Evolutionary conservation across 1,284 basidiomycete genomes (phyloP).

Genomic region (Sparassis latifolia): DNA sequence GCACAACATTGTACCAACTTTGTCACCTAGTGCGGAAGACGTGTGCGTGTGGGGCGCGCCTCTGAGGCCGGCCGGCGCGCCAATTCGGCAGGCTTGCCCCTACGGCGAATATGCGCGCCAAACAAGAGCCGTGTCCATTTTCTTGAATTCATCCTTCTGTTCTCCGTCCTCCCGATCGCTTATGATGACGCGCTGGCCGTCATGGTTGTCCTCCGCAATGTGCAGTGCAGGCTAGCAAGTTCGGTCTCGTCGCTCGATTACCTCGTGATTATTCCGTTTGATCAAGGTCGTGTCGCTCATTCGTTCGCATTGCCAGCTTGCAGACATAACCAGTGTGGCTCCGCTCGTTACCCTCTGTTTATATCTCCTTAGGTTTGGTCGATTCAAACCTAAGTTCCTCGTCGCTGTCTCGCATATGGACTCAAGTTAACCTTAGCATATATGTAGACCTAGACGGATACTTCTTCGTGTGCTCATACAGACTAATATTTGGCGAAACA

Average conservation of each 20-base stretch:
- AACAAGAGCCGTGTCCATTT: not conserved
- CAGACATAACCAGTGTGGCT: too few relatives aligned
- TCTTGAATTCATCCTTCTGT: conserved; percentile 3
- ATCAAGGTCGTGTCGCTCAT: too few relatives aligned
- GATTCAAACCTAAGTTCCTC: not conserved
- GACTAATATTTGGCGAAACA: not conserved
- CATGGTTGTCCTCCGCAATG: not conserved
- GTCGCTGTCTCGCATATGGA: not conserved
- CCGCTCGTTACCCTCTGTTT: too few relatives aligned
- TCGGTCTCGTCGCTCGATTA: not conserved
- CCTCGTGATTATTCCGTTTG: not conserved
- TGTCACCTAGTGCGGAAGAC: too few relatives aligned
- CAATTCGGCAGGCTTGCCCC: too few relatives aligned
- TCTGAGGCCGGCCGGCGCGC: too few relatives aligned
- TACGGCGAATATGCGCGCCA: not conserved
- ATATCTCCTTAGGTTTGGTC: too few relatives aligned
- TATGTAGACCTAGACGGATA: not conserved
- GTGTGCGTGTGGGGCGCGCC: too few relatives aligned
- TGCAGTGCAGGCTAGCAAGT: not conserved
- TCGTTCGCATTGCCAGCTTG: too few relatives aligned
- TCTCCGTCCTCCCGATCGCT: not conserved
- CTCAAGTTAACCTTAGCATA: not conserved
- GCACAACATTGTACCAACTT: too few relatives aligned
- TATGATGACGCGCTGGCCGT: not conserved
- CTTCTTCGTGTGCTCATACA: not conserved